Conservation (phyloP, 2,329 filamentous ascomycete species). For the Biscogniauxia mediterranea region DNA sequence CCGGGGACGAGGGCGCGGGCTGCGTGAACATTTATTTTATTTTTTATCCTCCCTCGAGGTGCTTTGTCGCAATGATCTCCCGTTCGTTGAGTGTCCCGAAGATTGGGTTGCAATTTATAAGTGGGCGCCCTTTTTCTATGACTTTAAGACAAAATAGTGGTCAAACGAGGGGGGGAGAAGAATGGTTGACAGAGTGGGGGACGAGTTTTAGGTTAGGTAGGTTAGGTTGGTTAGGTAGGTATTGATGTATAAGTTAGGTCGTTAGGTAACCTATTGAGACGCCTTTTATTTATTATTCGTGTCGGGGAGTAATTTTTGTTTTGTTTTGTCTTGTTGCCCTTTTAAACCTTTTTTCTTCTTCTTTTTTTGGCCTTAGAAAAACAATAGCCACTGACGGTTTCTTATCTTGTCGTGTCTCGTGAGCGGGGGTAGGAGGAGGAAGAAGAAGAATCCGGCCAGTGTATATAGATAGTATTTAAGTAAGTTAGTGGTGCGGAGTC, state of each 20-base stretch:
- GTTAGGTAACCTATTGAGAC: not conserved
- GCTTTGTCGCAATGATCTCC: not conserved
- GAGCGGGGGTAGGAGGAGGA: not conserved
- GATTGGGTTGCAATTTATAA: not conserved
- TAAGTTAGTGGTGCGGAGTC: slow-evolving; percentile 17
- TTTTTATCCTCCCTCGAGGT: slow-evolving; percentile 1
- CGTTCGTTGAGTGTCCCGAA: not conserved
- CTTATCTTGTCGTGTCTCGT: not conserved
- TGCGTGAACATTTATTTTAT: slow-evolving; percentile 30
- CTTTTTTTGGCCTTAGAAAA: slow-evolving; percentile 10
- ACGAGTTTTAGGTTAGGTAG: no score
- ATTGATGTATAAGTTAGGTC: no score
- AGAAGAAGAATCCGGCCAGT: slow-evolving; percentile 5
- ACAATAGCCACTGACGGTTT: not conserved
- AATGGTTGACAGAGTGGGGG: slow-evolving; percentile 12
- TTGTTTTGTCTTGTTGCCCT: slow-evolving; percentile 3
- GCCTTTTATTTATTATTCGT: not conserved
- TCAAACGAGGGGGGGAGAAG: slow-evolving; percentile 8
- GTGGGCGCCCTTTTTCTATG: not conserved
- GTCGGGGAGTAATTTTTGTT: not conserved
- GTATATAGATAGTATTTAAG: slow-evolving; percentile 10
- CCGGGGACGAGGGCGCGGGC: slow-evolving; percentile 28
- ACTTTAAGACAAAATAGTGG: slow-evolving; percentile 3
- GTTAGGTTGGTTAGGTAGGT: no score
- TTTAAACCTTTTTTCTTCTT: slow-evolving; percentile 1